Conservation (phyloP, 2,329 filamentous ascomycete genomes). For the Paraconiothyrium sp. region DNA sequence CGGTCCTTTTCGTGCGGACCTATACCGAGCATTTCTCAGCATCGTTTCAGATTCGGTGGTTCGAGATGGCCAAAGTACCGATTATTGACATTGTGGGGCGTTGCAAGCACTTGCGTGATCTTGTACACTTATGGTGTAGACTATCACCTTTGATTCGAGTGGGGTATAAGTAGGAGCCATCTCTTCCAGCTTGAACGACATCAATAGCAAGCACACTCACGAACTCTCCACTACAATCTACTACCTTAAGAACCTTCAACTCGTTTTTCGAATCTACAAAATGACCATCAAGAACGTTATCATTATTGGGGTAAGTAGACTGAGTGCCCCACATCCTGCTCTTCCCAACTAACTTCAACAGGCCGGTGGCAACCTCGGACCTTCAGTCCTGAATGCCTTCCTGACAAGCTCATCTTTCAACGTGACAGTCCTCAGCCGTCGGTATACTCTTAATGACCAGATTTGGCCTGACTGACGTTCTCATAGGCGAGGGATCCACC, state of each 20-base stretch:
- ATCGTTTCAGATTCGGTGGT: not conserved
- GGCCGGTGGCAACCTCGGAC: constrained; percentile 56
- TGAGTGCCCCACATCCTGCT: constrained; percentile 15
- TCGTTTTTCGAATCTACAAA: constrained; percentile 17
- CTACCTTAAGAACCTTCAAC: constrained; percentile 12
- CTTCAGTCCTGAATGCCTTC: constrained; percentile 53
- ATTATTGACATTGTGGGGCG: constrained; percentile 4
- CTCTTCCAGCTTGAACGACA: not conserved
- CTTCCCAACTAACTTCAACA: constrained; percentile 26
- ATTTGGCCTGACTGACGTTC: not conserved
- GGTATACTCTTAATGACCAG: constrained; percentile 14
- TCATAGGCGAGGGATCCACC: constrained; percentile 41
- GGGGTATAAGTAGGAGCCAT: constrained; percentile 4
- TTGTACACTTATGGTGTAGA: not conserved
- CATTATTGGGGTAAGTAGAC: constrained; percentile 52
- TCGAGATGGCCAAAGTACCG: not conserved
- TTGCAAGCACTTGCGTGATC: constrained; percentile 4
- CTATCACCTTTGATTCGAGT: not conserved
- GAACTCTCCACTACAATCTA: not conserved
- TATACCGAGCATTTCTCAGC: constrained; percentile 8
- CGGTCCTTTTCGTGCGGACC: not conserved
- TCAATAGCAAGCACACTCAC: not conserved
- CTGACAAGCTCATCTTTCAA: constrained; percentile 57
- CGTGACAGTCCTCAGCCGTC: constrained; percentile 66
- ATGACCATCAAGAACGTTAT: constrained; percentile 54